phyloP scores from a whole-genome alignment of 2,329 filamentous ascomycete species.

The Fusarium hainanense region DNA sequence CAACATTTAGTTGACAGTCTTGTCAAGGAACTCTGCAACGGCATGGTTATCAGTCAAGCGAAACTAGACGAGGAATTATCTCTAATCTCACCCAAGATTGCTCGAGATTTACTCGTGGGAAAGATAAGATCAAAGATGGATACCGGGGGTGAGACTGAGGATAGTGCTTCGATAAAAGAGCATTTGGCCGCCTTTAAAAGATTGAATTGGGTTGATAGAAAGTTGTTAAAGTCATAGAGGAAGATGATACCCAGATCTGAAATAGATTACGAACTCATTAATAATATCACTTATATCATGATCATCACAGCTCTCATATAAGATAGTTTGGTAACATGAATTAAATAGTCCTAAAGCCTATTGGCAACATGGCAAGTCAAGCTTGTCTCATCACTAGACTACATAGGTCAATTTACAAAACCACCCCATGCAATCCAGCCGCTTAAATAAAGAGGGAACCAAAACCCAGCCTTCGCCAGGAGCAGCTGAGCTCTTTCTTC shows the following conservation, averaged over 20 bases:
- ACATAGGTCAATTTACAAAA: slow-evolving; percentile 1
- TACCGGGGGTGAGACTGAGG: slow-evolving; percentile 30
- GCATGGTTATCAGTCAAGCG: slow-evolving; percentile 42
- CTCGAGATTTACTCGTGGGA: slow-evolving; percentile 38
- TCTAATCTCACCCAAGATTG: slow-evolving; percentile 38
- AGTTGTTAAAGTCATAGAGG: background rate
- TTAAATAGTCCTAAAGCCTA: slow-evolving; percentile 8
- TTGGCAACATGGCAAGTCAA: background rate
- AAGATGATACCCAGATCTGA: background rate
- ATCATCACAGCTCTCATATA: background rate
- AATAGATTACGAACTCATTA: background rate
- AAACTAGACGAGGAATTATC: slow-evolving; percentile 41
- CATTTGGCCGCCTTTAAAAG: slow-evolving; percentile 33
- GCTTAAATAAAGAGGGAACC: slow-evolving; percentile 10
- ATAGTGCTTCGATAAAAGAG: slow-evolving; percentile 38
- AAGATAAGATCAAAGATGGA: slow-evolving; percentile 38
- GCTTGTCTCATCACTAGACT: background rate
- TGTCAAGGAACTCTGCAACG: slow-evolving; percentile 44
- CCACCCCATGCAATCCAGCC: background rate
- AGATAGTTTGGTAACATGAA: background rate
- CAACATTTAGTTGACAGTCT: slow-evolving; percentile 42
- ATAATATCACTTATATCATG: background rate
- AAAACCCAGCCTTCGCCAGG: background rate
- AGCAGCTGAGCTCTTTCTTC: background rate
- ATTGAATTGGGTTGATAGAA: slow-evolving; percentile 18